Conservation (phyloP, 2,329 filamentous ascomycete genomes). For the Penicillium sclerotiorum region DNA sequence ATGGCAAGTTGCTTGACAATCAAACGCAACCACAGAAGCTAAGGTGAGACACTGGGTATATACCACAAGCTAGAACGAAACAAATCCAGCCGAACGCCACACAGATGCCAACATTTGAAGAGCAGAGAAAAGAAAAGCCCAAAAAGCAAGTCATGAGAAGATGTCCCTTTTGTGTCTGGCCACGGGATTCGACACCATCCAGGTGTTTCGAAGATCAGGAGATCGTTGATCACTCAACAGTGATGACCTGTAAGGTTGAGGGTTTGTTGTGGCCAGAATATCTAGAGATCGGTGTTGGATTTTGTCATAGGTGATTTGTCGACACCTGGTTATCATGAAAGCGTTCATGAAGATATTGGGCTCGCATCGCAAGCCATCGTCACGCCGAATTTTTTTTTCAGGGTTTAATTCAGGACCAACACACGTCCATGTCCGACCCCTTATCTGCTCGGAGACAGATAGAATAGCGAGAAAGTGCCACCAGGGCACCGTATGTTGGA, state of each 20-base stretch:
- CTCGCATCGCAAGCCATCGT: too few species aligned
- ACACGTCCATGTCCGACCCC: too few species aligned
- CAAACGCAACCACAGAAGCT: conserved; percentile 17
- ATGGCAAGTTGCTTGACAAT: conserved; percentile 8
- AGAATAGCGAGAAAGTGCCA: background rate
- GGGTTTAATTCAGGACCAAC: too few species aligned
- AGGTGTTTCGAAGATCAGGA: too few species aligned
- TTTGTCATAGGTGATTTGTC: too few species aligned
- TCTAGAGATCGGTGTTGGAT: too few species aligned
- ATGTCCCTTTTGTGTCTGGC: background rate
- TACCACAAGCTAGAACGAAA: conserved; percentile 18
- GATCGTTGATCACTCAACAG: too few species aligned
- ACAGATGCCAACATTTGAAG: conserved; percentile 13
- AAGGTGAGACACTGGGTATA: conserved; percentile 20
- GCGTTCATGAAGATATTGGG: too few species aligned
- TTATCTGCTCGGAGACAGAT: background rate
- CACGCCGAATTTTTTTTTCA: too few species aligned
- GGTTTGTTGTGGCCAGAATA: too few species aligned
- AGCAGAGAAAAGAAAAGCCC: conserved; percentile 1
- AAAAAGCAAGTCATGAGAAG: conserved; percentile 10
- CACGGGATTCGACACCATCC: background rate
- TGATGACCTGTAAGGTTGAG: too few species aligned
- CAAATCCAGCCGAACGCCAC: conserved; percentile 15
- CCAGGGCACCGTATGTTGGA: background rate
- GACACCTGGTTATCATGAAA: too few species aligned